Evolutionary conservation across 192 early-diverging fungal species (phyloP).

Genomic region (Dimargaris cristalligena): DNA sequence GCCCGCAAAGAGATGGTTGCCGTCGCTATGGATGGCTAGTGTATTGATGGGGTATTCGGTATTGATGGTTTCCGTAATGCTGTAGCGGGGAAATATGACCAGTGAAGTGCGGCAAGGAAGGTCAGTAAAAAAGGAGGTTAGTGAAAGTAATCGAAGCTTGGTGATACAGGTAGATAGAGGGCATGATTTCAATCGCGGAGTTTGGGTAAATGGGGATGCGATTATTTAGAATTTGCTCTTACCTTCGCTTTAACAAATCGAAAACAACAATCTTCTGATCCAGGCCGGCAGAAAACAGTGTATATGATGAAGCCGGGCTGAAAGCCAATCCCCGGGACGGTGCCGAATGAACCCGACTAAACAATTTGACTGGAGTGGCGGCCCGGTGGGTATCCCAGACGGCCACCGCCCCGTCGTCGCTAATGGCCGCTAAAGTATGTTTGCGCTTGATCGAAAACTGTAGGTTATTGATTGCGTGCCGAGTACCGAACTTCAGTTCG

Average conservation of each 20-base stretch:
- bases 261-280: constrained; percentile 7
- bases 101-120: no score
- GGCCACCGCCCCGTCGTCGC: constrained; percentile 7
- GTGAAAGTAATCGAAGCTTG: no score
- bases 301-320: background rate
- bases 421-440: constrained; percentile 7
- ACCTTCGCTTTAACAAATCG: constrained; percentile 1
- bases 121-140: no score
- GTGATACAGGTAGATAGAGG: no score
- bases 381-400: constrained; percentile 9
- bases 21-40: background rate
- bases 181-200: no score
- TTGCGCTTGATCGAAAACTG: background rate
- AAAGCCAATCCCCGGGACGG: background rate
- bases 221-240: no score
- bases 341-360: constrained; percentile 2
- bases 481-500: constrained; percentile 6
- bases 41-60: background rate
- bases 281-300: background rate
- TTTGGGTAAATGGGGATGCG: no score
- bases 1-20: background rate
- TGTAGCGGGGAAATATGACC: background rate
- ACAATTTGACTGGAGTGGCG: background rate
- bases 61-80: background rate
- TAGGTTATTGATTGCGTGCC: background rate